A percentile compares a stretch with the other conserved stretches of the same genome.
Conservation (phyloP, 2,329 filamentous ascomycete genomes). For the Pseudocercospora macadamiae region DNA sequence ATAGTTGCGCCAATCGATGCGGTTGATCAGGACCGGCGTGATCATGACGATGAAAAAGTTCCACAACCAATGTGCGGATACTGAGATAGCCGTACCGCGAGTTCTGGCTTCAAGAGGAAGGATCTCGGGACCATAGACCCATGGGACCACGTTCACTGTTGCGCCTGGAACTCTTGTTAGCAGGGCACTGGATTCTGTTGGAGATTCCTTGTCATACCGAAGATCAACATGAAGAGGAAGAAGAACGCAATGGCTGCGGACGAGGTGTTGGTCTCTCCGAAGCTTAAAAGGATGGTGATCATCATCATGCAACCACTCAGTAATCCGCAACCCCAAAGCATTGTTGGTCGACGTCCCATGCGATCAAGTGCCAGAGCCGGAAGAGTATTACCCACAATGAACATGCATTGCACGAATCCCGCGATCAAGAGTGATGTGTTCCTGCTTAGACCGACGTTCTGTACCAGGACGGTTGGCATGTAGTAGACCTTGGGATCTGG, state of each 20-base stretch:
- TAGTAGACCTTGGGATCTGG: no score
- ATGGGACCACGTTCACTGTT: constrained; percentile 30
- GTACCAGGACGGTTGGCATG: constrained; percentile 46
- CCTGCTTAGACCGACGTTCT: constrained; percentile 48
- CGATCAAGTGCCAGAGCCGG: constrained; percentile 48
- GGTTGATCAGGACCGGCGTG: constrained; percentile 42
- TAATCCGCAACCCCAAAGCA: constrained; percentile 31
- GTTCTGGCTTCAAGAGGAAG: constrained; percentile 52
- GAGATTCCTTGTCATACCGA: constrained; percentile 15
- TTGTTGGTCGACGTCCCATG: constrained; percentile 37
- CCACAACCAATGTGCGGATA: constrained; percentile 52
- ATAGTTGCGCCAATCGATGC: constrained; percentile 35
- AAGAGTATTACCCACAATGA: constrained; percentile 45
- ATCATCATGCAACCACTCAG: constrained; percentile 42
- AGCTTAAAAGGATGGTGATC: constrained; percentile 43
- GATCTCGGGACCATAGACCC: constrained; percentile 49
- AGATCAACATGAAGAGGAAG: constrained; percentile 40
- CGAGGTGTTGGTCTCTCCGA: constrained; percentile 43
- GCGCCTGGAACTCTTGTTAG: no score
- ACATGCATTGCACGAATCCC: constrained; percentile 44
- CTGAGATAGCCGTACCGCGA: constrained; percentile 51
- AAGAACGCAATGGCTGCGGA: constrained; percentile 52
- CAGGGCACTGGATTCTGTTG: no score
- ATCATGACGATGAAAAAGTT: constrained; percentile 56
- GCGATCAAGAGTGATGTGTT: constrained; percentile 49